Conservation (phyloP, 352 stramenopile genomes). For the Phytophthora syringae region DNA sequence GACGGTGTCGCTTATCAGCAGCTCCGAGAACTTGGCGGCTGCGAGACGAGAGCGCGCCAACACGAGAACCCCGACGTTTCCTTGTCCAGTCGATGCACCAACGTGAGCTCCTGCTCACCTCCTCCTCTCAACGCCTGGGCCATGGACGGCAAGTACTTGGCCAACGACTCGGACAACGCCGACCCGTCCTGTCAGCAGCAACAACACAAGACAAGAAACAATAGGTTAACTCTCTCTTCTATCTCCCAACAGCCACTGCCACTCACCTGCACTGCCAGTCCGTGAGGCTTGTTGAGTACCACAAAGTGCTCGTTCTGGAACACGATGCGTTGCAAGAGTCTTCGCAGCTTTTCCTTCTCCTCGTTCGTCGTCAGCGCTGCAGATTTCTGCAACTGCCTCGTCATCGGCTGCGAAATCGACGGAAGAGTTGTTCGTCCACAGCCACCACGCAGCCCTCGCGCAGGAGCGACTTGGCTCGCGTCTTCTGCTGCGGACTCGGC, state of each 20-base stretch:
- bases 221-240: not conserved
- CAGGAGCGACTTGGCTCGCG: slow-evolving; percentile 47
- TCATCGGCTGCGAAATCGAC: slow-evolving; percentile 26
- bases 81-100: slow-evolving; percentile 80
- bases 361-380: not conserved
- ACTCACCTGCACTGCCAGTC: slow-evolving; percentile 62
- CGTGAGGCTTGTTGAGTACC: slow-evolving; percentile 74
- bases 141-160: slow-evolving; percentile 51
- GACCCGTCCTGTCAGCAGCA: slow-evolving; percentile 45
- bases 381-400: slow-evolving; percentile 7
- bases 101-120: slow-evolving; percentile 28
- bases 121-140: slow-evolving; percentile 22
- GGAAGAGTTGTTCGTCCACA: slow-evolving; percentile 63
- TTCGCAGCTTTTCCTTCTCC: slow-evolving; percentile 22
- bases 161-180: slow-evolving; percentile 48
- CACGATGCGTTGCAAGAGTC: slow-evolving; percentile 46
- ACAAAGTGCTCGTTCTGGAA: slow-evolving; percentile 66
- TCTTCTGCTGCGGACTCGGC: slow-evolving; percentile 1
- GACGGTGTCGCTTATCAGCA: slow-evolving; percentile 46
- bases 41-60: slow-evolving; percentile 70
- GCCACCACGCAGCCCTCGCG: slow-evolving; percentile 47
- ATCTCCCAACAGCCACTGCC: not conserved
- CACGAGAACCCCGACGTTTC: slow-evolving; percentile 71
- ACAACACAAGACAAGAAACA: not conserved
- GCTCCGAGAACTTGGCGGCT: slow-evolving; percentile 61